Percentiles rank a stretch among this genome's conserved stretches.
phyloP scores from a whole-genome alignment of 306 rosid genomes.

The Alnus rubra region DNA sequence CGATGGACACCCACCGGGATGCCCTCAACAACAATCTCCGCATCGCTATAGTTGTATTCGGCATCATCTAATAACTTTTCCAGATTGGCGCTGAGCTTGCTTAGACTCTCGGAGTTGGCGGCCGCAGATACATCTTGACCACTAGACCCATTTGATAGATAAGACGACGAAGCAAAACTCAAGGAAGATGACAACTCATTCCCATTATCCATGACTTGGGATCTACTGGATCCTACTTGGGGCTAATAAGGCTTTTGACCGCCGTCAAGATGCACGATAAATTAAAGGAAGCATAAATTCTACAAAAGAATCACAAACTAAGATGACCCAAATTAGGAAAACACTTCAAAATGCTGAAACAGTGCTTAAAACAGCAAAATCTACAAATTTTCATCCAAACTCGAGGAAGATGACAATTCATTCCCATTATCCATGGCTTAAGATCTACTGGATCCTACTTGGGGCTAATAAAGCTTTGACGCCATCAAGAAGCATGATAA shows the following conservation, averaged over 20 bases:
- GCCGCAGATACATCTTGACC: slow-evolving; percentile 45
- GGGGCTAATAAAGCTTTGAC: slow-evolving; percentile 25
- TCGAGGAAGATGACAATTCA: slow-evolving; percentile 72
- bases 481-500: slow-evolving; percentile 21
- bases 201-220: slow-evolving; percentile 52
- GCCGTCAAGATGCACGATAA: slow-evolving; percentile 20
- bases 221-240: slow-evolving; percentile 17
- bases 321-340: slow-evolving; percentile 12
- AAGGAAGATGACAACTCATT: slow-evolving; percentile 71
- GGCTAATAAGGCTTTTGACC: slow-evolving; percentile 20
- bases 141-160: slow-evolving; percentile 67
- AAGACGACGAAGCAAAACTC: slow-evolving; percentile 77
- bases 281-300: too few relatives aligned
- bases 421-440: slow-evolving; percentile 57
- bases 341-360: slow-evolving; percentile 12
- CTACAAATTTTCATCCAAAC: slow-evolving; percentile 33
- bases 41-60: slow-evolving; percentile 71
- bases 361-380: slow-evolving; percentile 8
- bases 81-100: slow-evolving; percentile 75
- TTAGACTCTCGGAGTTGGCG: slow-evolving; percentile 47
- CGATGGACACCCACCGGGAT: slow-evolving; percentile 65
- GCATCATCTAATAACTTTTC: slow-evolving; percentile 65
- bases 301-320: slow-evolving; percentile 10
- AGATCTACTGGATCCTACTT: slow-evolving; percentile 21
- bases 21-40: slow-evolving; percentile 73